These are phyloP conservation scores for Solanum piurae DNA, from an alignment of 257 asterid species.

Conservation along the genomic window DNA sequence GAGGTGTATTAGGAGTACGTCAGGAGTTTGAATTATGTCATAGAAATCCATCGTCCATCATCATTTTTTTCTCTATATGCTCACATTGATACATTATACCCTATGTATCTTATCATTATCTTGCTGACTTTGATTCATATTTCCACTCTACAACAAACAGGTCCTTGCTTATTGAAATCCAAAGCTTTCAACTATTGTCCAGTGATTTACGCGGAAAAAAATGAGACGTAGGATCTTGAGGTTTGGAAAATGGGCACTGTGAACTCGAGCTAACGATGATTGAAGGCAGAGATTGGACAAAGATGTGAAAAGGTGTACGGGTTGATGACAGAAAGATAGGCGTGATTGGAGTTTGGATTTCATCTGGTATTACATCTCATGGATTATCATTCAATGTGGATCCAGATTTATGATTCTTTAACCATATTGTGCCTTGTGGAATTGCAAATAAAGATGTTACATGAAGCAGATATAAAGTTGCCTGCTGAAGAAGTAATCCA, in stretches of 20 bases:
- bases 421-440: no score
- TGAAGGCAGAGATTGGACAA: slow-evolving; percentile 38
- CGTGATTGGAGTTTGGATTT: slow-evolving; percentile 26
- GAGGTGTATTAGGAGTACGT: no score
- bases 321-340: slow-evolving; percentile 56
- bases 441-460: no score
- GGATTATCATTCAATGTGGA: no score
- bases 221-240: slow-evolving; percentile 23
- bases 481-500: no score
- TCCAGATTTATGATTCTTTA: no score
- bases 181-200: neutral
- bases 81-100: neutral
- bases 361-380: no score
- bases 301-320: slow-evolving; percentile 66
- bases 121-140: neutral
- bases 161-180: neutral
- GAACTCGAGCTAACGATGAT: slow-evolving; percentile 59
- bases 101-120: neutral
- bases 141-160: neutral
- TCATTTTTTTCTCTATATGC: no score
- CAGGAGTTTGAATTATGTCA: no score
- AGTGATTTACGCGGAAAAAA: neutral
- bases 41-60: no score
- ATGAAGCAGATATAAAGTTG: no score
- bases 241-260: slow-evolving; percentile 57